Evolutionary conservation across 192 early-diverging fungal species (phyloP).

Genomic region (Backusella tuberculispora): DNA sequence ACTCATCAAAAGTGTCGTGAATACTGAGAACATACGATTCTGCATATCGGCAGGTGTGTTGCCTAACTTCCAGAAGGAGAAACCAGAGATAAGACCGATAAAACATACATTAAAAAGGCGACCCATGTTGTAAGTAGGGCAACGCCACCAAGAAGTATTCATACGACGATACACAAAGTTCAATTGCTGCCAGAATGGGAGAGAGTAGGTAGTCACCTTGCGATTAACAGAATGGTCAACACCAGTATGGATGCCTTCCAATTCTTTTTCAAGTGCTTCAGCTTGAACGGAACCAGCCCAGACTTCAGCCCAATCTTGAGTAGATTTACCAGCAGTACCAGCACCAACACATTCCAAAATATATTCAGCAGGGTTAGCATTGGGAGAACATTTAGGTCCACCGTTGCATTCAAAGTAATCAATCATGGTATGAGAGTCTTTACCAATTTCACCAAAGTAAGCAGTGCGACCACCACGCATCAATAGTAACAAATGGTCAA

Average conservation of each 20-base stretch:
- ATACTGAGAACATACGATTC: constrained; percentile 56
- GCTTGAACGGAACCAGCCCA: constrained; percentile 70
- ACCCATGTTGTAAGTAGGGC: constrained; percentile 71
- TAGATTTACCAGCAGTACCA: constrained; percentile 27
- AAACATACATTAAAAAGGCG: constrained; percentile 56
- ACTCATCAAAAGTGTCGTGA: constrained; percentile 49
- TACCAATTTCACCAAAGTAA: constrained; percentile 83
- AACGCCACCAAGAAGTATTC: constrained; percentile 70
- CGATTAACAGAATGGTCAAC: constrained; percentile 19
- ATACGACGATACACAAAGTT: constrained; percentile 64
- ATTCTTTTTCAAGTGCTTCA: constrained; percentile 44
- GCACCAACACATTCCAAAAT: constrained; percentile 79
- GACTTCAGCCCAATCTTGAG: constrained; percentile 71
- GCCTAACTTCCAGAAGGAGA: constrained; percentile 68
- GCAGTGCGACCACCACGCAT: constrained; percentile 77
- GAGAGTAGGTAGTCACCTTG: constrained; percentile 27
- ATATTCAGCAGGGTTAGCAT: constrained; percentile 87
- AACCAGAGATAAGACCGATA: constrained; percentile 61
- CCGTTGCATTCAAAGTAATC: constrained; percentile 78
- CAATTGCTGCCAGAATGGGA: constrained; percentile 48
- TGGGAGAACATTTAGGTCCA: constrained; percentile 63
- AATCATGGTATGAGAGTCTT: constrained; percentile 65
- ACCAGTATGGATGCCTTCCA: constrained; percentile 51
- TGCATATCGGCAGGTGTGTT: constrained; percentile 55
- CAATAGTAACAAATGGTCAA: constrained; percentile 81